These are phyloP conservation scores for Anisodus acutangulus DNA, from an alignment of 257 asterid species.

Conservation along the genomic window DNA sequence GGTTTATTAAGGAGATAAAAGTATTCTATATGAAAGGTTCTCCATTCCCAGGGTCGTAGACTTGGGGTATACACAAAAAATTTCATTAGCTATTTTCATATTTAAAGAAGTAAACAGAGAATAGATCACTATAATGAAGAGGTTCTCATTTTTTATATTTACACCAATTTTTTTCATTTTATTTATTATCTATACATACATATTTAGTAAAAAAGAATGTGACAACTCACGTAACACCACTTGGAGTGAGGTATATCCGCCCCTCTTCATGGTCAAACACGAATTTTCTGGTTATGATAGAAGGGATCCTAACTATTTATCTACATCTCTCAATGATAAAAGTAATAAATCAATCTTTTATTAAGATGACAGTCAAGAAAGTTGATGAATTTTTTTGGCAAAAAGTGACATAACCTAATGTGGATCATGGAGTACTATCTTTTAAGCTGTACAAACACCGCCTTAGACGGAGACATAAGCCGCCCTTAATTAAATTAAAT, in stretches of 20 bases:
- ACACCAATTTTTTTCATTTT: too few relatives aligned
- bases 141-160: neutral
- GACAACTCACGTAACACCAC: too few relatives aligned
- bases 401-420: neutral
- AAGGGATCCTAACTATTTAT: neutral
- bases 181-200: too few relatives aligned
- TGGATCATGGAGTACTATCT: conserved; percentile 14
- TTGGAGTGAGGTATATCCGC: neutral
- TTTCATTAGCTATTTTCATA: neutral
- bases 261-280: neutral
- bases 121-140: neutral
- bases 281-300: neutral
- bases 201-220: too few relatives aligned
- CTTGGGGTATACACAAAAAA: neutral
- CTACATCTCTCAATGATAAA: neutral
- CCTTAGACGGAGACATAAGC: conserved; percentile 24
- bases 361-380: neutral
- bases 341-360: neutral
- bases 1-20: rapidly evolving
- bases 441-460: conserved; percentile 29
- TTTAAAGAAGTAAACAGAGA: too few relatives aligned
- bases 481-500: conserved; percentile 22
- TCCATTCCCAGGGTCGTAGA: neutral
- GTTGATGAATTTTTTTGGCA: neutral
- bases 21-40: neutral